Percentiles rank a stretch among this genome's conserved stretches.
phyloP scores from a whole-genome alignment of 2,329 filamentous ascomycete species.

The Botrytis cinerea region DNA sequence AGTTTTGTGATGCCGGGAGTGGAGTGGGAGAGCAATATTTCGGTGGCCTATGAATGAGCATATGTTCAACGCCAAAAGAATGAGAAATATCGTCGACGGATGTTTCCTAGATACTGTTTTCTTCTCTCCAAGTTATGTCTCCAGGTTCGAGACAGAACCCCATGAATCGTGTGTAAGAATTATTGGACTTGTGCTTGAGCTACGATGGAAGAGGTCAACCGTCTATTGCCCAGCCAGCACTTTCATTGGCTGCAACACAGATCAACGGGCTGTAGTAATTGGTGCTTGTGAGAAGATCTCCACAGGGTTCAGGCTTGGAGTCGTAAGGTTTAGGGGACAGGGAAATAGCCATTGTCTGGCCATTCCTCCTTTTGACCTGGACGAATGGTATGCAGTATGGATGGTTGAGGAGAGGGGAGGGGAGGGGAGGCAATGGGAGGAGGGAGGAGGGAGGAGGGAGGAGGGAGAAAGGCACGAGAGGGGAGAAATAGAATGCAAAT shows the following conservation, averaged over 20 bases:
- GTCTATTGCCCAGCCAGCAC: conserved; percentile 8
- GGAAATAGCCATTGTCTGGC: neutral
- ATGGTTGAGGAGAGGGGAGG: neutral
- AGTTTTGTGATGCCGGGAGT: conserved; percentile 1
- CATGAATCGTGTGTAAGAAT: neutral
- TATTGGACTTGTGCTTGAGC: neutral
- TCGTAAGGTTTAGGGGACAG: neutral
- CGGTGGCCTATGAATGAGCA: neutral
- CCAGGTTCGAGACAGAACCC: neutral
- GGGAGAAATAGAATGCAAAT: neutral
- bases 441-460: neutral
- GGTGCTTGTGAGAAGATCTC: conserved; percentile 10
- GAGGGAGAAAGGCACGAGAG: neutral
- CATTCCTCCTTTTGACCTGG: neutral
- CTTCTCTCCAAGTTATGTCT: neutral
- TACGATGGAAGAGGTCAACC: neutral
- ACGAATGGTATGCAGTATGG: neutral
- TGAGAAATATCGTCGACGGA: neutral
- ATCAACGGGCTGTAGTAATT: neutral
- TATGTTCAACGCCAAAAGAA: neutral
- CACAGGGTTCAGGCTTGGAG: conserved; percentile 14
- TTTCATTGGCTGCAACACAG: conserved; percentile 7
- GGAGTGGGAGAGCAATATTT: neutral
- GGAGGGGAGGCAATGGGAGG: neutral
- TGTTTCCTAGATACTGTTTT: neutral